phyloP scores from a whole-genome alignment of 495 filamentous ascomycete species.

The Echria macrotheca region DNA sequence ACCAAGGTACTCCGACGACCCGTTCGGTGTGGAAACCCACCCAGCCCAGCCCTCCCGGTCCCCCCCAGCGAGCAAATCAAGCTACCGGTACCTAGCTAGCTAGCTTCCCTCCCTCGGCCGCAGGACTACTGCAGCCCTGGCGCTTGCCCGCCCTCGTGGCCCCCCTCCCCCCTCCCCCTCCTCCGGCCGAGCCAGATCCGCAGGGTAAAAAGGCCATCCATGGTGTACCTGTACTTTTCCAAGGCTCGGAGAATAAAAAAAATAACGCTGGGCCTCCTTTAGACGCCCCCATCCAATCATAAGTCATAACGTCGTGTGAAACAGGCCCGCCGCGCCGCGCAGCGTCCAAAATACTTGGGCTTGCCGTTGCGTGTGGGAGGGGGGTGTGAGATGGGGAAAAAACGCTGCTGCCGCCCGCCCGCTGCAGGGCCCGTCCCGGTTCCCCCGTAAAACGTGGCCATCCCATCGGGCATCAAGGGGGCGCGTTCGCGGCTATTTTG shows the following conservation, averaged over 20 bases:
- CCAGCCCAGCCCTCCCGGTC: not conserved
- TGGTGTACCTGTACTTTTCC: conserved; percentile 32
- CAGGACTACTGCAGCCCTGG: conserved; percentile 19
- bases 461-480: no score
- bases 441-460: conserved; percentile 3
- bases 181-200: no score
- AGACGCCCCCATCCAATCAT: conserved; percentile 44
- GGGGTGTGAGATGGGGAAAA: conserved; percentile 25
- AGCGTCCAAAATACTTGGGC: not conserved
- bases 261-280: no score
- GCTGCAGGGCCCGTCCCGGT: conserved; percentile 24
- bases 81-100: conserved; percentile 2
- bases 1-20: no score
- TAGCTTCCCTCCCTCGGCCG: not conserved
- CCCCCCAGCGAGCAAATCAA: conserved; percentile 1
- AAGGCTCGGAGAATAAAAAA: no score
- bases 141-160: conserved; percentile 10
- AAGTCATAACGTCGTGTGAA: conserved; percentile 39
- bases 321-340: conserved; percentile 21
- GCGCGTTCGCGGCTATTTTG: conserved; percentile 19
- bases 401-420: conserved; percentile 6
- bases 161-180: no score
- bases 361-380: conserved; percentile 13
- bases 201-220: no score
- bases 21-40: not conserved